Base-by-base conservation (phyloP, 2,329 filamentous ascomycete species). In the Pseudogymnoascus sp. region DNA sequence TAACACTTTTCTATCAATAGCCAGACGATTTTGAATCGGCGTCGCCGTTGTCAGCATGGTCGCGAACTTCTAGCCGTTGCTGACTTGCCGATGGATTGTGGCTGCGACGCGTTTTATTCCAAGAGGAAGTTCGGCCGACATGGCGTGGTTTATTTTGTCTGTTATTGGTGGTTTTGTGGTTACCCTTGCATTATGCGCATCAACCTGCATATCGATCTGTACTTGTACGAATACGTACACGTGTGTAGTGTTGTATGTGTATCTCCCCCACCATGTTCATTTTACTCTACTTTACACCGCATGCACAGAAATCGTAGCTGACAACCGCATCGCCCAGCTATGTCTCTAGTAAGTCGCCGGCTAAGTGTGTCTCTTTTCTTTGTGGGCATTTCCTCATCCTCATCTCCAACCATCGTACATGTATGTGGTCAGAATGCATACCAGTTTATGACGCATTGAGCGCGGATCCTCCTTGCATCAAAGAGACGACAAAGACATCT, bases 391-490 rank as follows among this genome's bases (percentile, higher is more conserved):
- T 34, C 47, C 34, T 34, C 26, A 11, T 34, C 47, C 47, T 57
- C 26, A 57, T 57, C 26, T 18, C 26, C n/a, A 57, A 18, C 26
- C n/a, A 31, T 23, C 26, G 26, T 31, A 10, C 11, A 2, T 34
- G n/a, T 57, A 16, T 57, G 8, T 34, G 47, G 26, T 4, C 26
- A n/a, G 26, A 57, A 57, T 57, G 26, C 47, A 57, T 57, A 31
- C 47, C 26, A 57, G 47, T 23, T 57, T 57, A 57, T 57, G 47
- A 57, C 47, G 47, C 26, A 57, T 57, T 57, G 47, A 57, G 47
- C 47, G 47, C 26, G n/a, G 26, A 57, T 57, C 47, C 31, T 29
- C 47, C 47, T 57, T 57, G 47, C 26, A 11, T 57, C 47, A 34
- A 34, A 57, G 45, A 18, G n/a, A 57, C 26, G n/a, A 57, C 26